Conservation (phyloP, 306 rosid genomes). For the Cicer cuneatum region DNA sequence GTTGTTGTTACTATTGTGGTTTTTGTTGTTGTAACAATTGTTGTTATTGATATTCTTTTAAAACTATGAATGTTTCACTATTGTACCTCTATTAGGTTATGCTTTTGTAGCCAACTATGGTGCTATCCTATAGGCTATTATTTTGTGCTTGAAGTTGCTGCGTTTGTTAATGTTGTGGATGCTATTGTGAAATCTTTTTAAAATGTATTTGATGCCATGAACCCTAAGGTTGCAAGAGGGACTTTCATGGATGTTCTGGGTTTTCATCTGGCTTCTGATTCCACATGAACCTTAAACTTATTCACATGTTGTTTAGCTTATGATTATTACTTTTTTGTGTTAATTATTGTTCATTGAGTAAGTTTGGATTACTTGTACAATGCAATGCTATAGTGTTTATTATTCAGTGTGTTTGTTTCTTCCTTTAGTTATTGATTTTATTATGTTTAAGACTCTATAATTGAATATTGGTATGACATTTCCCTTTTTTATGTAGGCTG, state of each 20-base stretch:
- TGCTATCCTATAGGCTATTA: no score
- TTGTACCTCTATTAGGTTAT: no score
- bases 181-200: not conserved
- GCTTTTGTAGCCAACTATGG: no score
- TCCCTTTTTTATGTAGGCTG: conserved; percentile 62
- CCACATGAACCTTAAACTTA: not conserved
- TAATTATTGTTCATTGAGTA: not conserved
- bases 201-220: not conserved
- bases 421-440: not conserved
- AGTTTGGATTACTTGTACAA: not conserved
- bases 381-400: not conserved
- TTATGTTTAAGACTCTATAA: not conserved
- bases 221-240: not conserved
- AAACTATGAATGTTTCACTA: not conserved
- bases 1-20: no score
- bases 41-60: no score
- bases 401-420: not conserved
- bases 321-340: not conserved
- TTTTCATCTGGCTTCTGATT: not conserved
- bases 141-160: not conserved
- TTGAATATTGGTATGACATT: not conserved
- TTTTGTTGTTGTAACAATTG: no score
- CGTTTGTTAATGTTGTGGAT: not conserved
- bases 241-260: not conserved
- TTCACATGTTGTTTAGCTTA: not conserved